phyloP scores from a whole-genome alignment of 2,329 filamentous ascomycete genomes.

The Trichophyton verrucosum region DNA sequence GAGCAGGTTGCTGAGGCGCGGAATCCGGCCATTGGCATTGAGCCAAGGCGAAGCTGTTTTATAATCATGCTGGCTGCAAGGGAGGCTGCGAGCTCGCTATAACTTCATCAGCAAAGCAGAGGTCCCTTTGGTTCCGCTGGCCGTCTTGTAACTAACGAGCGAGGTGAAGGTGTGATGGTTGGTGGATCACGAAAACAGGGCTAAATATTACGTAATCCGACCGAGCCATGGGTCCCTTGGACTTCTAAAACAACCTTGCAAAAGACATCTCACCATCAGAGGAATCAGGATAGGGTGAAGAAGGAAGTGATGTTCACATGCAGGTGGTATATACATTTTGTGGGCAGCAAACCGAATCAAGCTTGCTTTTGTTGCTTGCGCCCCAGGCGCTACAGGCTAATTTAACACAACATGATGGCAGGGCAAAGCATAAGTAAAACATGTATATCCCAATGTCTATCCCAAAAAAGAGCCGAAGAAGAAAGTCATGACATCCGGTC shows the following conservation, averaged over 20 bases:
- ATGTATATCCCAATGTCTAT: too few species aligned
- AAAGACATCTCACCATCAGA: neutral
- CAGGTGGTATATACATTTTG: neutral
- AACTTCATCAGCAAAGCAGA: neutral
- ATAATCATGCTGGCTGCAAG: neutral
- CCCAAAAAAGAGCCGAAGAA: neutral
- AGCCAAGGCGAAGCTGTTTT: neutral
- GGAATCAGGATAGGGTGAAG: neutral
- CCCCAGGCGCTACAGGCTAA: neutral
- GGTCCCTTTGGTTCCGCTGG: neutral
- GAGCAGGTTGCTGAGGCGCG: neutral
- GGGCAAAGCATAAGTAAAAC: neutral
- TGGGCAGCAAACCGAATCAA: neutral
- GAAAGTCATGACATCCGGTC: neutral
- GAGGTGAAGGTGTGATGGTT: too few species aligned
- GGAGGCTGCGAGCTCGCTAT: neutral
- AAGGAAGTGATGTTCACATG: neutral
- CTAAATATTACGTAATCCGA: too few species aligned
- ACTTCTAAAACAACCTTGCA: too few species aligned
- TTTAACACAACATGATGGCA: neutral
- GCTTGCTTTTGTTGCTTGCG: neutral
- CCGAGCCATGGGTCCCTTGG: too few species aligned
- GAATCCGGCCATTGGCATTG: constrained; percentile 10
- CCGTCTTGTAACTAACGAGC: too few species aligned
- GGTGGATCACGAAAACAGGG: too few species aligned